These are phyloP conservation scores for Erysimum pusillum DNA, from an alignment of 441 rosid species.

Conservation along the genomic window DNA sequence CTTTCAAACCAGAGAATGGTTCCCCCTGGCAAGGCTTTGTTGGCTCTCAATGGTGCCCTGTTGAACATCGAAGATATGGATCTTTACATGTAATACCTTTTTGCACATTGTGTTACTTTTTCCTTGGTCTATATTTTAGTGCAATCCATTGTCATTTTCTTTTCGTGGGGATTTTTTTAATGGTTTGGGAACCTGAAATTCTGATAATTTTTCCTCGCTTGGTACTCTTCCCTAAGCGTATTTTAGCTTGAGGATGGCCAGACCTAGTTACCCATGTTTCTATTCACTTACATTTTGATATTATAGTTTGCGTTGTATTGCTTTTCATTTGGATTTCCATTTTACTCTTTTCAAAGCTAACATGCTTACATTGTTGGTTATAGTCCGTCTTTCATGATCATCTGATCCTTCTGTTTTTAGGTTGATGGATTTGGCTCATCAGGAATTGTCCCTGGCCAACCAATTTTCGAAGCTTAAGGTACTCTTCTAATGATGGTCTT, in stretches of 20 bases:
- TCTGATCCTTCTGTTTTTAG: constrained; percentile 52
- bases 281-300: constrained; percentile 17
- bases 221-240: constrained; percentile 16
- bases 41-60: constrained; percentile 99
- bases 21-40: constrained; percentile 95
- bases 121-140: constrained; percentile 19
- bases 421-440: constrained; percentile 94
- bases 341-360: constrained; percentile 28
- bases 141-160: constrained; percentile 21
- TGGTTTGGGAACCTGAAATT: constrained; percentile 29
- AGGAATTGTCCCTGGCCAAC: constrained; percentile 89
- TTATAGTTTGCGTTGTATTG: constrained; percentile 22
- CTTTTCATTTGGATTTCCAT: constrained; percentile 11
- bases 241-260: constrained; percentile 27
- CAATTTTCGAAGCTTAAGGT: constrained; percentile 95
- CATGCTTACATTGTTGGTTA: constrained; percentile 23
- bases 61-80: constrained; percentile 95
- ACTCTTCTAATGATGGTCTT: constrained; percentile 25
- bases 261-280: constrained; percentile 22
- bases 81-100: constrained; percentile 79
- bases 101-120: constrained; percentile 44
- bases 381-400: constrained; percentile 22
- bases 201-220: constrained; percentile 26
- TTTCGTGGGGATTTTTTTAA: constrained; percentile 10
- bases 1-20: constrained; percentile 94